Conservation (phyloP, 2,329 filamentous ascomycete species). For the Arthroderma uncinatum region DNA sequence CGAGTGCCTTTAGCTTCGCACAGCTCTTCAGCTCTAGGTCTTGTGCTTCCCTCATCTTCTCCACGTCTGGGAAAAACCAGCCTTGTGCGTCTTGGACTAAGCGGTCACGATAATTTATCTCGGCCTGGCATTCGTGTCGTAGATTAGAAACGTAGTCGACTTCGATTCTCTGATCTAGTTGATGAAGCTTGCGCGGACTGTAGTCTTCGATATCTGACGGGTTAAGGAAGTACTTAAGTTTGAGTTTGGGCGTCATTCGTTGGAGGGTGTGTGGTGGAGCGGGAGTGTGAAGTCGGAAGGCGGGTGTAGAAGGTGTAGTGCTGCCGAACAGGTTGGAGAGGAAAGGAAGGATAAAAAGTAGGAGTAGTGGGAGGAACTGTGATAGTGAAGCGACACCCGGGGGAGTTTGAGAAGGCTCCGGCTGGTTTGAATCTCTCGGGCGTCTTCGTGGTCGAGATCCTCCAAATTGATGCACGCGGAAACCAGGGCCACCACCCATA, state of each 20-base stretch:
- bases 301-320: slow-evolving; percentile 49
- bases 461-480: slow-evolving; percentile 92
- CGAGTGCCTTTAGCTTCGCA: slow-evolving; percentile 37
- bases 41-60: slow-evolving; percentile 63
- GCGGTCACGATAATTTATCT: slow-evolving; percentile 54
- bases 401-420: slow-evolving; percentile 38
- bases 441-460: slow-evolving; percentile 64
- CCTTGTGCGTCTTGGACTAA: slow-evolving; percentile 69
- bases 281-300: slow-evolving; percentile 64
- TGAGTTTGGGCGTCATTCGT: slow-evolving; percentile 58
- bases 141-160: slow-evolving; percentile 57
- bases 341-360: slow-evolving; percentile 78
- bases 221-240: slow-evolving; percentile 76
- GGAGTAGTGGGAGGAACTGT: slow-evolving; percentile 73
- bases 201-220: slow-evolving; percentile 64
- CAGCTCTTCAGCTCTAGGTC: slow-evolving; percentile 51
- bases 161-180: slow-evolving; percentile 71
- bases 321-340: slow-evolving; percentile 67
- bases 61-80: slow-evolving; percentile 73
- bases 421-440: slow-evolving; percentile 53
- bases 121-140: slow-evolving; percentile 60
- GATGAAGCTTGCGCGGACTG: slow-evolving; percentile 55
- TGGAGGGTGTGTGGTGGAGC: slow-evolving; percentile 60
- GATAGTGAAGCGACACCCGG: slow-evolving; percentile 47
- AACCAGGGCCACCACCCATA: slow-evolving; percentile 77